Base-by-base conservation (phyloP, 805 yeast genomes). In the Zygosaccharomyces pseudorouxii region DNA sequence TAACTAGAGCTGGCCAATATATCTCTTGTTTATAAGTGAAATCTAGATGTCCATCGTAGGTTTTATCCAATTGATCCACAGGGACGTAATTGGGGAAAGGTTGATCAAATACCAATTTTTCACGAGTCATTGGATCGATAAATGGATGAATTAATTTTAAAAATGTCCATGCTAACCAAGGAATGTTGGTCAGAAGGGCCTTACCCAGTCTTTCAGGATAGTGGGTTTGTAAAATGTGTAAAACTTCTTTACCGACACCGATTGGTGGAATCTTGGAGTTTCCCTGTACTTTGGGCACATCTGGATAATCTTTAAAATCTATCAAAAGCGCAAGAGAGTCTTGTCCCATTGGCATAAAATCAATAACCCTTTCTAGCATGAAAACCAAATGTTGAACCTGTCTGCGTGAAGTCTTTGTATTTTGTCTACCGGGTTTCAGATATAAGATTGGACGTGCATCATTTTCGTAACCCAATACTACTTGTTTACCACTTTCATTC, bases 381-480 rank as follows among this genome's bases (percentile, higher is more conserved):
- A 76, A 92, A 5, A 93, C 98, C 64, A 93, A 73, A 65, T 89
- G 97, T 68, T 93, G 95, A n/a, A 93, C 97, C 64, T 93, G 99
- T 58, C 92, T 78, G 53, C 81, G 84, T 1, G 93, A 80, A 2
- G 93, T 81, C 62, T 88, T 87, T 12, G 99, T 93, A 71, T 93
- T 93, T 69, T 93, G 99, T 64, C 96, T 79, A 11, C 98, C 98
- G 0, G 96, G 95, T 66, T 87, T 86, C 64, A 93, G 75, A 66
- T 92, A 92, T 30, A 93, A 71, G 61, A 97, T 92, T 4, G 99
- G 98, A 64, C 99, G 80, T 20, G 84, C 77, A 60, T 86, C 89
- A 58, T 84, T 85, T 63, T 93, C 99, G 63, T 73, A 93, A 19
- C 99, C 99, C 41, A 93, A 71, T 45, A 92, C 82, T 20, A 92